phyloP scores from a whole-genome alignment of 345 rosid species.

The Arabidopsis arenosa region DNA sequence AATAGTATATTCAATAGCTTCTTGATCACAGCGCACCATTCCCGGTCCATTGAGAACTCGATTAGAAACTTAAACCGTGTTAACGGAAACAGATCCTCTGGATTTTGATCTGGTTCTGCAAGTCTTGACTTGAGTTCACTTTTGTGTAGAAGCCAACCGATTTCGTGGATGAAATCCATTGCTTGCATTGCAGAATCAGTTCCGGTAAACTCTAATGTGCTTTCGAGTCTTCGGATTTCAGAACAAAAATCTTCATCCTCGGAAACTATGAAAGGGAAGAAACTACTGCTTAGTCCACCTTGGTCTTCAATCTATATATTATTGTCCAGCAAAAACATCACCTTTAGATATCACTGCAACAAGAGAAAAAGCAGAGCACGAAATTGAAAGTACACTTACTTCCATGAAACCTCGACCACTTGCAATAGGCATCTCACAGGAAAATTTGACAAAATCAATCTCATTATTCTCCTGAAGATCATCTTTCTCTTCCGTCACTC shows the following conservation, averaged over 20 bases:
- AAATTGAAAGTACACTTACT: slow-evolving; percentile 51
- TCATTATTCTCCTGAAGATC: slow-evolving; percentile 55
- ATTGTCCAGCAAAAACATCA: slow-evolving; percentile 32
- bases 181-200: slow-evolving; percentile 74
- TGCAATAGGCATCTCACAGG: slow-evolving; percentile 67
- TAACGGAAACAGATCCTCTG: slow-evolving; percentile 62
- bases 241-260: slow-evolving; percentile 85
- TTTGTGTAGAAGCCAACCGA: slow-evolving; percentile 97
- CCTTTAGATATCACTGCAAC: slow-evolving; percentile 2
- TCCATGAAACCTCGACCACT: slow-evolving; percentile 93
- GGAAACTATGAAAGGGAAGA: slow-evolving; percentile 82
- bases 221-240: slow-evolving; percentile 84
- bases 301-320: slow-evolving; percentile 85
- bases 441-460: slow-evolving; percentile 57
- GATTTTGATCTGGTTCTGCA: slow-evolving; percentile 62
- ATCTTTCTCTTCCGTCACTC: slow-evolving; percentile 47
- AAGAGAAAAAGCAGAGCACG: background rate
- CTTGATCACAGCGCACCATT: slow-evolving; percentile 90
- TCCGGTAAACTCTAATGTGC: slow-evolving; percentile 59
- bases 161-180: slow-evolving; percentile 88
- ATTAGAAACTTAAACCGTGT: slow-evolving; percentile 82
- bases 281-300: slow-evolving; percentile 68
- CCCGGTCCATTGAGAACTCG: slow-evolving; percentile 93
- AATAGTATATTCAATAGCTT: slow-evolving; percentile 73
- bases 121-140: slow-evolving; percentile 49